Evolutionary conservation across 345 rosid species (phyloP), one percentile per base, ranked within the genome.

Genomic region (Aegle marmelos): DNA sequence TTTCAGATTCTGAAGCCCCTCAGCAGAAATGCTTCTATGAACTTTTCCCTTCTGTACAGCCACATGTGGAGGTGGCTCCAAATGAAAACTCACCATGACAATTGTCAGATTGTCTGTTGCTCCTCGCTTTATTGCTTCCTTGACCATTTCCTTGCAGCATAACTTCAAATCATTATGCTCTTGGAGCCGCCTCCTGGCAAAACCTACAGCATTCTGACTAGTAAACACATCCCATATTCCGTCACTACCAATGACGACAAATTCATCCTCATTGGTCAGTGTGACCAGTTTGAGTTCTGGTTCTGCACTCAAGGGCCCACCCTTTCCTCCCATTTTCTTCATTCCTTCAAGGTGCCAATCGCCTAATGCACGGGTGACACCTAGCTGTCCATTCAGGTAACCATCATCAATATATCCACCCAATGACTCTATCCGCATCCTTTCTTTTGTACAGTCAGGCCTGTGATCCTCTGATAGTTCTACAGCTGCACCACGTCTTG

Each of bases 141-240:
- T 89, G 1, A 94, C 92, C 30, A 95, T 86, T 78, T 91, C 83
- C 88, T 87, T 87, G 56, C 96, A 91, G 79, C 96, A 89, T 60
- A 78, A 78, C 57, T 86, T 85, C 67, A 92, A 88, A 82, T 95
- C 91, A 21, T 93, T 92, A 86, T 91, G 94, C 78, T 91, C 86
- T 68, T 88, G 96, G 25, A 95, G 92, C 67, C 87, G 84, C 83
- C 88, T 87, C 77, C 96, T 82, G 30, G 91, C 85, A 71, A 91
- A 92, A 83, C 89, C 88, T 73, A 93, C 90, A 22, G 99, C 92
- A 62, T 93, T 90, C 81, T 90, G 97, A 85, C 90, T 95, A 25
- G 91, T 81, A 76, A 92, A 90, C 39, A 91, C 84, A 2, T 95
- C 96, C 98, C 99, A 93, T 79, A 95, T 83, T 57, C 99, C 96